Evolutionary conservation across 345 rosid species (phyloP), one percentile per base, ranked within the genome.

Genomic region (Rhodamnia argentea): DNA sequence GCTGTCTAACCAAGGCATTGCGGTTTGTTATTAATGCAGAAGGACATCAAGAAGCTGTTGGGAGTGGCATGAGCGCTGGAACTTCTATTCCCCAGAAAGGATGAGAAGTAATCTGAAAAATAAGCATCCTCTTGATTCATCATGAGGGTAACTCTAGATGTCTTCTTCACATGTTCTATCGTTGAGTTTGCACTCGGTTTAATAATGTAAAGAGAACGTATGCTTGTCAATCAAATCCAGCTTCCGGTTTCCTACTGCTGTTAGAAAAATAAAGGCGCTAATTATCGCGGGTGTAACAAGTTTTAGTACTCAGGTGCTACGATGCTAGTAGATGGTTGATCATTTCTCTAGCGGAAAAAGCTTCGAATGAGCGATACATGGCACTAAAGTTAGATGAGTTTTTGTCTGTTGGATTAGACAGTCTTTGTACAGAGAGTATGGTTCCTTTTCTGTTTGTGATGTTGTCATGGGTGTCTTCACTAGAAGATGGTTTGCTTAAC

Each of bases 11-110:
- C 32, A 23, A 64, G 76, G 76, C 78, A 32, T 64, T 9, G 44
- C 13, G 2, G 78, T 64, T 53, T 32, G 42, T 32, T 64, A 32
- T 64, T 32, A 32, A 16, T 5, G 24, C 96, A 96, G 99, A 95
- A 95, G 87, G 93, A 94, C 87, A 55, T 95, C 86, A 94, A 96
- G 96, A 95, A 95, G 84, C 92, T 92, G 74, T 27, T 96, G 88
- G 95, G 90, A 75, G 86, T 87, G 74, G 85, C 85, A 58, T 90
- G 84, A 89, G 74, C 59, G 59, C 75, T 74, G 57, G 64, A 76
- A 60, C 57, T 51, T 53, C 40, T 53, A 5, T 29, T 44, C 40
- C 18, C 54, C 54, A 2, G 50, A 13, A 62, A 50, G 75, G 52
- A 83, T 59, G 47, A 62, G 52, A 22, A 50, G 84, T 20, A 14